Evolutionary conservation across 768 basidiomycete genomes (phyloP).

Genomic region (Lactifluus volemus): DNA sequence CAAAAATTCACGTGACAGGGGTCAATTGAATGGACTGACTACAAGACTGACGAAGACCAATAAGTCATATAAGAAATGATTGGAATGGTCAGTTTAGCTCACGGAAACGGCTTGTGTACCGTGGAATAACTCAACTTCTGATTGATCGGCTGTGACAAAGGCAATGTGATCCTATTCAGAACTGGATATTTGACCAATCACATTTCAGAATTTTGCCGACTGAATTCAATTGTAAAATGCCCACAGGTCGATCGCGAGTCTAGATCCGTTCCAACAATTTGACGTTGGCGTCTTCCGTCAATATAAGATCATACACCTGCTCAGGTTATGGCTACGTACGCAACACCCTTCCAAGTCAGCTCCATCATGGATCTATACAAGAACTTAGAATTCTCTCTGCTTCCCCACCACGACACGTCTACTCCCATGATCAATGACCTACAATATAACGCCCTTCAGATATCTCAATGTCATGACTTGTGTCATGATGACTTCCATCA

Average conservation of each 20-base stretch:
- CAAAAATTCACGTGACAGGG: no score
- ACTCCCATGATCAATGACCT: neutral
- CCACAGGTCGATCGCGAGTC: neutral
- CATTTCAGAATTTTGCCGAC: no score
- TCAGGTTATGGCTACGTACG: neutral
- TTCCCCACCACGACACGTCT: neutral
- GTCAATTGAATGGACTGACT: no score
- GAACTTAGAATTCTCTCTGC: neutral
- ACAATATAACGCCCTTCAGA: neutral
- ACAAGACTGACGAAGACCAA: no score
- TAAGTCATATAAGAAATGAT: no score
- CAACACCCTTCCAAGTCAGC: neutral
- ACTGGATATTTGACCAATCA: no score
- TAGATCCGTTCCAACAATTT: neutral
- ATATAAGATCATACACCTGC: slow-evolving; percentile 1
- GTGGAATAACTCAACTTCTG: no score
- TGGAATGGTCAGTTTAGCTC: no score
- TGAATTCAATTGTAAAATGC: no score
- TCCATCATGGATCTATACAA: neutral
- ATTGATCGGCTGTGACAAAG: no score
- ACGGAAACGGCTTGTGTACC: no score
- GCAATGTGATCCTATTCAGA: no score
- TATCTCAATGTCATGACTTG: neutral
- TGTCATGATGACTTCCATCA: neutral
- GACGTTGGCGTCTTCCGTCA: neutral